phyloP scores from a whole-genome alignment of 2,329 filamentous ascomycete genomes.

The Exserohilum turcica region DNA sequence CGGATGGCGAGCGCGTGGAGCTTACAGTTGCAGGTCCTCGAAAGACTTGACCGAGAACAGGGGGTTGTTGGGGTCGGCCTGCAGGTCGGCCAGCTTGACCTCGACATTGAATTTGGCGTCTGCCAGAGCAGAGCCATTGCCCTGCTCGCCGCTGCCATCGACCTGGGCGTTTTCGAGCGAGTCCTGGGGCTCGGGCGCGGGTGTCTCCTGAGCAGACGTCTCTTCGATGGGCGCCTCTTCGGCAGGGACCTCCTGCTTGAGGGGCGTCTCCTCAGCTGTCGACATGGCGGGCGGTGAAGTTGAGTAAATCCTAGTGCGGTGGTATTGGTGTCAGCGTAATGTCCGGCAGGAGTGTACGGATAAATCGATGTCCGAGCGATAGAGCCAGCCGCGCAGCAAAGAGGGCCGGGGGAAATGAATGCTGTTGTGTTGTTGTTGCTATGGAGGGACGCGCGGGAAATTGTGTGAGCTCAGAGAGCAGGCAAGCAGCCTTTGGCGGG shows the following conservation, averaged over 20 bases:
- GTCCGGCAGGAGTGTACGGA: not conserved
- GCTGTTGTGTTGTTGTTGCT: slow-evolving; percentile 1
- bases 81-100: slow-evolving; percentile 87
- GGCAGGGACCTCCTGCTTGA: slow-evolving; percentile 10
- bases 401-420: not conserved
- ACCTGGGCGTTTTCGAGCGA: slow-evolving; percentile 40
- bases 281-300: slow-evolving; percentile 10
- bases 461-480: slow-evolving; percentile 31
- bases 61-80: slow-evolving; percentile 83
- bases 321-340: not conserved
- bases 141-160: slow-evolving; percentile 55
- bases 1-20: slow-evolving; percentile 21
- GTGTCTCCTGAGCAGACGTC: slow-evolving; percentile 16
- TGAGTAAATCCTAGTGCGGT: not conserved
- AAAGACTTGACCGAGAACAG: slow-evolving; percentile 85
- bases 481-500: slow-evolving; percentile 28
- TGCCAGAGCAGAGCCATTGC: slow-evolving; percentile 54
- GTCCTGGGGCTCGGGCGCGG: slow-evolving; percentile 6
- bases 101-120: slow-evolving; percentile 88
- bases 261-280: slow-evolving; percentile 23
- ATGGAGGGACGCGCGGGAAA: slow-evolving; percentile 8
- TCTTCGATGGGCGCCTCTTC: too few relatives aligned
- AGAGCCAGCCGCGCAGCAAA: not conserved
- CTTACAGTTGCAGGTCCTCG: slow-evolving; percentile 83
- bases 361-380: not conserved